These are phyloP conservation scores for Tolypocladium inflatum DNA, from an alignment of 2,329 filamentous ascomycete genomes.

Conservation along the genomic window DNA sequence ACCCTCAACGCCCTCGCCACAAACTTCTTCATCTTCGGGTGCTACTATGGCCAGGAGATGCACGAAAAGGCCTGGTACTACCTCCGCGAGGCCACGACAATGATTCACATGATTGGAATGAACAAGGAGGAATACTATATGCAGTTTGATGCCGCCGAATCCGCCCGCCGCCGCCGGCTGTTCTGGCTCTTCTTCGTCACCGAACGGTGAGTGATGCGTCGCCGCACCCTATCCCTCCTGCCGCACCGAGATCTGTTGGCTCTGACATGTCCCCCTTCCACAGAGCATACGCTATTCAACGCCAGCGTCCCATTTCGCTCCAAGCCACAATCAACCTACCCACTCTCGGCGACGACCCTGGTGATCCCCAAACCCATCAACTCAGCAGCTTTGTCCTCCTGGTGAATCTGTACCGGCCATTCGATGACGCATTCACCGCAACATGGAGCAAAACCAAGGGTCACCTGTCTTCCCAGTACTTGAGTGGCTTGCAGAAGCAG, in stretches of 20 bases:
- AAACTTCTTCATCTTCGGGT: constrained; percentile 72
- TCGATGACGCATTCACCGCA: constrained; percentile 54
- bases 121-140: constrained; percentile 54
- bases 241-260: neutral
- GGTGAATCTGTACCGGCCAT: constrained; percentile 53
- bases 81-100: constrained; percentile 65
- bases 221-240: neutral
- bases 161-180: constrained; percentile 53
- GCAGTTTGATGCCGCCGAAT: constrained; percentile 48
- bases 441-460: constrained; percentile 57
- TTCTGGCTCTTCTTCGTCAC: constrained; percentile 67
- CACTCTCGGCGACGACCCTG: constrained; percentile 49
- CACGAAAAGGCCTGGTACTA: constrained; percentile 75
- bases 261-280: neutral
- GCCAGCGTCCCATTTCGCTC: constrained; percentile 59
- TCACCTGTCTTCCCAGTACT: constrained; percentile 46
- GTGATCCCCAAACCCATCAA: constrained; percentile 42
- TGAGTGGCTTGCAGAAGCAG: constrained; percentile 52
- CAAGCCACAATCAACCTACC: constrained; percentile 61
- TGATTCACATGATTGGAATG: constrained; percentile 53
- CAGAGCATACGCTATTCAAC: constrained; percentile 61
- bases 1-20: constrained; percentile 53
- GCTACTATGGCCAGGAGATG: constrained; percentile 60
- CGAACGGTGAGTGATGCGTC: constrained; percentile 45
- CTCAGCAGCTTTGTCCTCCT: constrained; percentile 49